These are phyloP conservation scores for thale cress (Arabidopsis thaliana) DNA, from an alignment of 345 rosid genomes.

Conservation along the genomic window DNA sequence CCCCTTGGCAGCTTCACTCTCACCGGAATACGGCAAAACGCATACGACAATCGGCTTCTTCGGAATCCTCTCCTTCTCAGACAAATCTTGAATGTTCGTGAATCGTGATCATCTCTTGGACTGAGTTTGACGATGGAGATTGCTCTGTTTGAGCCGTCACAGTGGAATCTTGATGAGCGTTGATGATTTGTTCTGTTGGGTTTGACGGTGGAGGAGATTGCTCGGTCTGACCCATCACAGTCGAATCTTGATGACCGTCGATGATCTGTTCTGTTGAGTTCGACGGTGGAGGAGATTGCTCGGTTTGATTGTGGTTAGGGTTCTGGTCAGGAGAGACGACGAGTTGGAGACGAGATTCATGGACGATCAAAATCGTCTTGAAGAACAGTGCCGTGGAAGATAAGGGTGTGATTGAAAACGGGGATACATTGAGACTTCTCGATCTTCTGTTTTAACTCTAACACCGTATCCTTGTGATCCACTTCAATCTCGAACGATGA, in stretches of 20 bases:
- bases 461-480: no score
- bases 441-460: no score
- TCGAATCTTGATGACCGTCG: neutral
- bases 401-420: no score
- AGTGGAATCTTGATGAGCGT: neutral
- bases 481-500: no score
- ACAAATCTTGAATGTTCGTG: conserved; percentile 43
- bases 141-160: neutral
- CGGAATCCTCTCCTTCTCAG: conserved; percentile 11
- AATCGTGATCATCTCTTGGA: conserved; percentile 49
- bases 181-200: neutral
- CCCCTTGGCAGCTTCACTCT: conserved; percentile 52
- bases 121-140: conserved; percentile 21
- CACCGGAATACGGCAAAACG: conserved; percentile 20
- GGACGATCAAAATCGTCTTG: no score
- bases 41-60: conserved; percentile 38
- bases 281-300: neutral
- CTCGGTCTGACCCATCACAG: neutral
- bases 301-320: neutral
- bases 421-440: no score
- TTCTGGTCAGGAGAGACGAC: conserved; percentile 26
- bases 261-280: neutral
- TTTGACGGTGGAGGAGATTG: neutral
- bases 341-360: conserved; percentile 48
- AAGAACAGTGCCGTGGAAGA: no score